phyloP scores from a whole-genome alignment of 2,329 filamentous ascomycete species.

The Neurospora crassa region DNA sequence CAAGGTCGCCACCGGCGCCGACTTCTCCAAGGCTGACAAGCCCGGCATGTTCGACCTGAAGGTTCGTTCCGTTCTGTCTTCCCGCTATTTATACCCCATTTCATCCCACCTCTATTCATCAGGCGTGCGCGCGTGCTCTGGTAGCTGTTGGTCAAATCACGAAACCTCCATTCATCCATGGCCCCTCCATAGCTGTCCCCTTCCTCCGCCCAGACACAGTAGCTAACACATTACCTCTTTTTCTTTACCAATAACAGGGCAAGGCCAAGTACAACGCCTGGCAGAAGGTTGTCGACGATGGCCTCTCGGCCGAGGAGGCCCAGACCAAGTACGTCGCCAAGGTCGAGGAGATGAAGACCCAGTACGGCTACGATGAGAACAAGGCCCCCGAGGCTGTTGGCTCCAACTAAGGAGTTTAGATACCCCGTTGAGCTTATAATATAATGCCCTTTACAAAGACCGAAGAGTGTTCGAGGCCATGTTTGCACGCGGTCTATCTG shows the following conservation, averaged over 20 bases:
- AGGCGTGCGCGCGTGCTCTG: background rate
- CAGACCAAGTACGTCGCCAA: conserved; percentile 68
- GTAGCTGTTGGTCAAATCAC: background rate
- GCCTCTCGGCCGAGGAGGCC: conserved; percentile 53
- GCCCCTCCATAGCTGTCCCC: background rate
- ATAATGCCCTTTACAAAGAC: background rate
- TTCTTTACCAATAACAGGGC: conserved; percentile 36
- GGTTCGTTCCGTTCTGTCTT: conserved; percentile 30
- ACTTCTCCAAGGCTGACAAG: conserved; percentile 43
- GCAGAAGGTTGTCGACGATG: conserved; percentile 59
- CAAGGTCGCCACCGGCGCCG: conserved; percentile 49
- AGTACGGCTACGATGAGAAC: conserved; percentile 57
- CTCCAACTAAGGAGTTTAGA: conserved; percentile 12
- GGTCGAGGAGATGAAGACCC: conserved; percentile 61
- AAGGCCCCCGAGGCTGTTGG: conserved; percentile 52
- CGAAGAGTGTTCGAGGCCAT: background rate
- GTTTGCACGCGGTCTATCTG: background rate
- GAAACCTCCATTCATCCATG: background rate
- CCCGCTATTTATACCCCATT: background rate
- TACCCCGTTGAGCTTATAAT: background rate
- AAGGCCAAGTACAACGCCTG: conserved; percentile 76
- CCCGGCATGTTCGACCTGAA: conserved; percentile 65
- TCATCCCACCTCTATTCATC: background rate
- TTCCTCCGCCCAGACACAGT: background rate
- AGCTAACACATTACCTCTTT: conserved; percentile 1